A percentile compares a stretch with the other conserved stretches of the same genome.
Conservation (phyloP, 805 yeast genomes). For the Ogataea nakhonphanomensis region DNA sequence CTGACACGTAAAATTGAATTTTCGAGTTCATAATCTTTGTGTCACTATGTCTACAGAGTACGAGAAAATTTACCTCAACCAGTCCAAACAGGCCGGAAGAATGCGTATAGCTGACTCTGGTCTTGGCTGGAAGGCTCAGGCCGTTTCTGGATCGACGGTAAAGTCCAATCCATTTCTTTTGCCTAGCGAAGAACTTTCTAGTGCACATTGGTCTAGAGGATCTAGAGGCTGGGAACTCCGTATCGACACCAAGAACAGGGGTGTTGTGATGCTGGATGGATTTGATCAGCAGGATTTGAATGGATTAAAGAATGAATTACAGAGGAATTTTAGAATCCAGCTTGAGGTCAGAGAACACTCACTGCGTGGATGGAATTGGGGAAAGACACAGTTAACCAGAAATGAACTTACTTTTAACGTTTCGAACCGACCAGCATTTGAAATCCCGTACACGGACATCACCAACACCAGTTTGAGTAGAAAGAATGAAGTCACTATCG, state of each 20-base stretch:
- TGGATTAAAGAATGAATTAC: slow-evolving; percentile 77
- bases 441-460: slow-evolving; percentile 77
- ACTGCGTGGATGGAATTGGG: slow-evolving; percentile 99
- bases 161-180: slow-evolving; percentile 75
- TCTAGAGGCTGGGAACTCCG: slow-evolving; percentile 87
- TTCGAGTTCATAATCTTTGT: slow-evolving; percentile 2
- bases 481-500: slow-evolving; percentile 90
- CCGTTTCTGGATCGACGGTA: slow-evolving; percentile 42
- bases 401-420: slow-evolving; percentile 85
- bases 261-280: slow-evolving; percentile 87
- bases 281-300: slow-evolving; percentile 83
- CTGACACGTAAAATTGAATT: slow-evolving; percentile 10
- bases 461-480: slow-evolving; percentile 87
- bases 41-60: slow-evolving; percentile 52
- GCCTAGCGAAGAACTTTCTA: slow-evolving; percentile 79
- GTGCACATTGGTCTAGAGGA: slow-evolving; percentile 90
- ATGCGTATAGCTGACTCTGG: slow-evolving; percentile 97
- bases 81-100: slow-evolving; percentile 78
- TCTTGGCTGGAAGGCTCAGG: slow-evolving; percentile 80
- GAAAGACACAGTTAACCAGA: slow-evolving; percentile 86
- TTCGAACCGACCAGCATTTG: slow-evolving; percentile 86
- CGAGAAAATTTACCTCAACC: slow-evolving; percentile 87
- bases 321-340: slow-evolving; percentile 65
- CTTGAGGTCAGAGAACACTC: slow-evolving; percentile 89
- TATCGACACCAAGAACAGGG: slow-evolving; percentile 83